These are phyloP conservation scores for Triticum dicoccoides DNA, from an alignment of 176 grass and related monocot species.

Conservation along the genomic window DNA sequence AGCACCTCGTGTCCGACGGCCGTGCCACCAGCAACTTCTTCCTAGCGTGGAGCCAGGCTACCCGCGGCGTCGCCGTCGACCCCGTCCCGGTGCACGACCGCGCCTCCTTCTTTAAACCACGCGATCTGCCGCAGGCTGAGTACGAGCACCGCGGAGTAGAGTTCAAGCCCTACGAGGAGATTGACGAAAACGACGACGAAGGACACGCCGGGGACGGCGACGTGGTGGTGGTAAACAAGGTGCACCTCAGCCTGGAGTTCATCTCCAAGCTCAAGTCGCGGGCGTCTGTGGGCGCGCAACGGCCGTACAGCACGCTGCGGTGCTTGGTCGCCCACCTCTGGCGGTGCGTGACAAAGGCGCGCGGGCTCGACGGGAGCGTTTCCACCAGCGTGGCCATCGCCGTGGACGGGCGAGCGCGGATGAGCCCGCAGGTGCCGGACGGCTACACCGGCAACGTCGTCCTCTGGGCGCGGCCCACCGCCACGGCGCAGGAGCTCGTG, in stretches of 20 bases:
- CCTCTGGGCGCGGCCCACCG: constrained; percentile 16
- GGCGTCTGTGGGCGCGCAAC: background rate
- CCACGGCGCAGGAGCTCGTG: constrained; percentile 5
- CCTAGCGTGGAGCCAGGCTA: constrained; percentile 28
- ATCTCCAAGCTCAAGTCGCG: constrained; percentile 14
- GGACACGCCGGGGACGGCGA: background rate
- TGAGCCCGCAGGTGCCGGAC: constrained; percentile 21
- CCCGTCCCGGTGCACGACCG: constrained; percentile 18
- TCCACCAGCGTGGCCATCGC: background rate
- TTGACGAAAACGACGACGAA: background rate
- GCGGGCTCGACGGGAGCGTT: background rate
- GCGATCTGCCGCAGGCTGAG: background rate
- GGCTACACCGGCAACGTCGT: constrained; percentile 22
- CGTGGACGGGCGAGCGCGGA: constrained; percentile 20
- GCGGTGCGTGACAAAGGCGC: constrained; percentile 14
- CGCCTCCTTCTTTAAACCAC: background rate
- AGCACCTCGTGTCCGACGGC: constrained; percentile 26
- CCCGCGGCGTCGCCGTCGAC: background rate
- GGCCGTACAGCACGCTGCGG: constrained; percentile 24
- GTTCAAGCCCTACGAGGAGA: background rate
- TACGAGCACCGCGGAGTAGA: constrained; percentile 19
- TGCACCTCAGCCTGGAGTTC: constrained; percentile 12
- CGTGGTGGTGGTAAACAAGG: constrained; percentile 10
- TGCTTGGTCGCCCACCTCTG: constrained; percentile 23
- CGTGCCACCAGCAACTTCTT: constrained; percentile 24